Conservation (phyloP, 352 stramenopile genomes). For the Peronospora belbahrii region DNA sequence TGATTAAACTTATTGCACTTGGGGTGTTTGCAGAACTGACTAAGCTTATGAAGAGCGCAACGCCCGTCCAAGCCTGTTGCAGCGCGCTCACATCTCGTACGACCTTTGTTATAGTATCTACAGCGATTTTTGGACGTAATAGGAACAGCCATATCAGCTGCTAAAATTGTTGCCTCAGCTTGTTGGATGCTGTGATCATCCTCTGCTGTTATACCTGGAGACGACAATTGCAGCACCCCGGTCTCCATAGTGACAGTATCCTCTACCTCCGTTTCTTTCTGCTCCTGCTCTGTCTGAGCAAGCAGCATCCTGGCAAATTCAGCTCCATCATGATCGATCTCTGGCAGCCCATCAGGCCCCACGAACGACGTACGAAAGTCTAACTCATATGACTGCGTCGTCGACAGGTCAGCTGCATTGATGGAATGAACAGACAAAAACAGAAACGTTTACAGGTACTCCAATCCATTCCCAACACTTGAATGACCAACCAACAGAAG, state of each 20-base stretch:
- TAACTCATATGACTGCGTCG: constrained; percentile 46
- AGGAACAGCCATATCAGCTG: constrained; percentile 13
- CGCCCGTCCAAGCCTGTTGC: constrained; percentile 66
- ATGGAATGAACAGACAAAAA: constrained; percentile 1
- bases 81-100: constrained; percentile 49
- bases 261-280: constrained; percentile 17
- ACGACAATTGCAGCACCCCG: constrained; percentile 21
- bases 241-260: constrained; percentile 14
- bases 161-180: constrained; percentile 2
- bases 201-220: constrained; percentile 5
- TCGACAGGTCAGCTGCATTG: constrained; percentile 41
- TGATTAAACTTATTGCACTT: constrained; percentile 84
- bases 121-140: constrained; percentile 40
- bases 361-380: constrained; percentile 73
- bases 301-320: constrained; percentile 70
- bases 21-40: constrained; percentile 73
- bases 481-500: neutral
- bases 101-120: constrained; percentile 68
- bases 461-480: neutral
- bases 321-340: constrained; percentile 59
- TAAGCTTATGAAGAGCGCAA: constrained; percentile 76
- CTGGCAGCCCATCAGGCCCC: constrained; percentile 41
- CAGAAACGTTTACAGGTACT: neutral
- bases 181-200: constrained; percentile 5
- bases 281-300: constrained; percentile 52